Evolutionary conservation across 208 protist genomes (phyloP).

Genomic region (Leishmania guyanensis): DNA sequence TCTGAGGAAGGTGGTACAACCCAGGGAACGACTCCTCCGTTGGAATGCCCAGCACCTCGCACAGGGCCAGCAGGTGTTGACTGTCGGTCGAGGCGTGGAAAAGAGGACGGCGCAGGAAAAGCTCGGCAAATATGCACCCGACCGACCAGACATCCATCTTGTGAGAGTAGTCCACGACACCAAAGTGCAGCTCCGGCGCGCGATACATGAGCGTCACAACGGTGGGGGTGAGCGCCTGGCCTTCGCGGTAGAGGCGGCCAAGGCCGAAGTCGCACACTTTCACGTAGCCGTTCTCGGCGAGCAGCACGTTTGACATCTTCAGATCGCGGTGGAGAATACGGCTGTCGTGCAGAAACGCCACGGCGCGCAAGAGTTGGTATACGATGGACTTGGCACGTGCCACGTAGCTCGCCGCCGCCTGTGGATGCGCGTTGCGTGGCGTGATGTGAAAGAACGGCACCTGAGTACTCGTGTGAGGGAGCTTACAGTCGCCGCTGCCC

Average conservation of each 20-base stretch:
- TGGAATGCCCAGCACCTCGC: conserved; percentile 94
- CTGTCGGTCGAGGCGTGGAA: conserved; percentile 91
- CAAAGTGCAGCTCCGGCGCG: conserved; percentile 94
- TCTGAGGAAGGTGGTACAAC: conserved; percentile 65
- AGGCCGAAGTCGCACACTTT: conserved; percentile 93
- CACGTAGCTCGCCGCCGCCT: conserved; percentile 52
- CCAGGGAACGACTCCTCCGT: conserved; percentile 84
- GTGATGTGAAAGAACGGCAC: conserved; percentile 66
- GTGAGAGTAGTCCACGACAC: conserved; percentile 83
- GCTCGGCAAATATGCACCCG: conserved; percentile 98
- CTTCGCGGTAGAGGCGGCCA: conserved; percentile 81
- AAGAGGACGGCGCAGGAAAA: conserved; percentile 97
- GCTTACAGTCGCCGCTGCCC: not conserved
- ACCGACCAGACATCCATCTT: conserved; percentile 96
- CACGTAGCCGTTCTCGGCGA: conserved; percentile 61
- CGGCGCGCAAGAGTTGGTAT: conserved; percentile 67
- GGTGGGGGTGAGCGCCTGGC: conserved; percentile 73
- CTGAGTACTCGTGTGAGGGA: not conserved
- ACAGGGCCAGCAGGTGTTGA: conserved; percentile 88
- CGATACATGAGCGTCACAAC: conserved; percentile 97
- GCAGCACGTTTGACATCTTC: conserved; percentile 89
- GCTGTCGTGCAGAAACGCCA: conserved; percentile 83
- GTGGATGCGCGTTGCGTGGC: conserved; percentile 57
- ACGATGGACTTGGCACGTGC: conserved; percentile 82
- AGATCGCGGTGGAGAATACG: conserved; percentile 88